Percentiles rank a stretch among this genome's conserved stretches.
Conservation (phyloP, 768 basidiomycete species). For the Phaffia australis region DNA sequence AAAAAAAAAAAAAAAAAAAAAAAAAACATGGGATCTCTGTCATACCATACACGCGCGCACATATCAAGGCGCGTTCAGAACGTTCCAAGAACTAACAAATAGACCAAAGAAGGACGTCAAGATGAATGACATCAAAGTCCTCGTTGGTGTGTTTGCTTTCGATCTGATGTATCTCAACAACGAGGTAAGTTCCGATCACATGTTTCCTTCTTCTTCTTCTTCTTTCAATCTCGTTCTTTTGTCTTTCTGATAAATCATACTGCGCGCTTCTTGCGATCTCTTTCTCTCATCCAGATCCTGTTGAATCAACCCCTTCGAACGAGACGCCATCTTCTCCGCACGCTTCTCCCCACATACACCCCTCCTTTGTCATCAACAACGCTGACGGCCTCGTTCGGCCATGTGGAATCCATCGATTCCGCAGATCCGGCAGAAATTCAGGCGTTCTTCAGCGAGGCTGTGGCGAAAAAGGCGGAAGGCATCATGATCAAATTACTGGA, state of each 20-base stretch:
- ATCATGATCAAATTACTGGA: conserved; percentile 72
- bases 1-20: too few species aligned
- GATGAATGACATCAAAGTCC: conserved; percentile 59
- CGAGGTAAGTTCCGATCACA: conserved; percentile 45
- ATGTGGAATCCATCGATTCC: conserved; percentile 52
- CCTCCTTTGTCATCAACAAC: conserved; percentile 32
- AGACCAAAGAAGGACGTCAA: conserved; percentile 73
- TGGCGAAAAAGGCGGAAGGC: conserved; percentile 75
- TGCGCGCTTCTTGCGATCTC: neutral
- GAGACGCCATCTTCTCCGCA: conserved; percentile 55
- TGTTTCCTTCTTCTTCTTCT: conserved; percentile 14
- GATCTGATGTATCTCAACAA: conserved; percentile 80
- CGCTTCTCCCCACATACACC: conserved; percentile 49
- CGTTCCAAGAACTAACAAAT: conserved; percentile 79
- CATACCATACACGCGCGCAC: too few species aligned
- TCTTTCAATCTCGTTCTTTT: too few species aligned
- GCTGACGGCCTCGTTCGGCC: conserved; percentile 54
- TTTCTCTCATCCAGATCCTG: conserved; percentile 47
- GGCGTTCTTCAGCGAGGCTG: conserved; percentile 63
- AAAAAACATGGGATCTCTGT: too few species aligned
- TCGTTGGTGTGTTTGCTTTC: conserved; percentile 76
- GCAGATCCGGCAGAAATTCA: conserved; percentile 49
- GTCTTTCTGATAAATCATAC: too few species aligned
- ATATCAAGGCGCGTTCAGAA: conserved; percentile 50
- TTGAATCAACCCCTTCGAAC: conserved; percentile 59